A percentile compares a stretch with the other conserved stretches of the same genome.
Evolutionary conservation across 176 grass and related monocot genomes (phyloP).

Genomic region (Carex kokanica): DNA sequence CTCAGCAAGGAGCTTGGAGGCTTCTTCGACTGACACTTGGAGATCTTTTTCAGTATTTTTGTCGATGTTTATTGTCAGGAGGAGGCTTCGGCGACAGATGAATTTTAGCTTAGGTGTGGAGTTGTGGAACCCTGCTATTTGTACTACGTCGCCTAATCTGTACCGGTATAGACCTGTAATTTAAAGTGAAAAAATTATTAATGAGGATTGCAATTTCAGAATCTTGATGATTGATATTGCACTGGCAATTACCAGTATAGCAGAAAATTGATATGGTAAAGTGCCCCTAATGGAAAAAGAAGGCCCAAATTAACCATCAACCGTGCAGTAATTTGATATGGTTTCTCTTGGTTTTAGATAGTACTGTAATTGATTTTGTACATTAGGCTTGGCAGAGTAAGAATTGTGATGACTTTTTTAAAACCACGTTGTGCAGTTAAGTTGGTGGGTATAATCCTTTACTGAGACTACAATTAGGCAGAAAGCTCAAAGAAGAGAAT

Average conservation of each 20-base stretch:
- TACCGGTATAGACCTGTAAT: constrained; percentile 82
- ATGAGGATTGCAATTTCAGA: neutral
- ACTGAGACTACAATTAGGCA: constrained; percentile 10
- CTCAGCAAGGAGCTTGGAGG: constrained; percentile 62
- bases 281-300: neutral
- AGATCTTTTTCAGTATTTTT: constrained; percentile 99
- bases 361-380: neutral
- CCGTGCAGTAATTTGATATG: neutral
- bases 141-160: constrained; percentile 75
- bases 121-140: constrained; percentile 68
- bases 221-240: neutral
- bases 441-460: neutral
- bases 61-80: constrained; percentile 93
- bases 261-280: neutral
- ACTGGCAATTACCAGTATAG: neutral
- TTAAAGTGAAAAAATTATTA: neutral
- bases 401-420: constrained; percentile 3
- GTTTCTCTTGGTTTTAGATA: neutral
- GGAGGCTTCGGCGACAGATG: constrained; percentile 84
- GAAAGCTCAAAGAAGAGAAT: constrained; percentile 12
- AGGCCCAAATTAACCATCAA: neutral
- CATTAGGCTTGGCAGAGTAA: constrained; percentile 2
- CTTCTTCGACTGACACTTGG: constrained; percentile 75
- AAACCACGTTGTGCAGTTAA: neutral
- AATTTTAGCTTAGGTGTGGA: constrained; percentile 74